These are phyloP conservation scores for Carex kokanica DNA, from an alignment of 176 grass and related monocot genomes.

Conservation along the genomic window DNA sequence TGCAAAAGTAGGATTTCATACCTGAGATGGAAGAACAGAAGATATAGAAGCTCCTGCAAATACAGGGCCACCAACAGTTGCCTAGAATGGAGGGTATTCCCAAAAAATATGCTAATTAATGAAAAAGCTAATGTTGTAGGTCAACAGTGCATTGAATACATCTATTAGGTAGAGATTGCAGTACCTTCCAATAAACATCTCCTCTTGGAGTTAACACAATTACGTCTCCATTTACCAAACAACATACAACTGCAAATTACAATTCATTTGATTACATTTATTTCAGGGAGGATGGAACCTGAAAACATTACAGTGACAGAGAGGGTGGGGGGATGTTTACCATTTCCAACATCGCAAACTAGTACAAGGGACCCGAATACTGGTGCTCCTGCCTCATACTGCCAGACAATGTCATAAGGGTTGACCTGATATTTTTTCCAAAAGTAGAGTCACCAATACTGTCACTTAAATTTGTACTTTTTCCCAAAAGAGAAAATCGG, in stretches of 20 bases:
- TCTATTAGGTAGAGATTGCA: neutral
- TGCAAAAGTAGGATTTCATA: constrained; percentile 29
- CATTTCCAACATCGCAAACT: constrained; percentile 57
- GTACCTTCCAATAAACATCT: constrained; percentile 79
- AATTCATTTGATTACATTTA: constrained; percentile 20
- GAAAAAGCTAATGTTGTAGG: neutral
- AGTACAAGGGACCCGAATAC: constrained; percentile 71
- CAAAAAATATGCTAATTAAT: constrained; percentile 9
- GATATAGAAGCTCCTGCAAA: constrained; percentile 85
- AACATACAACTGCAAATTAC: constrained; percentile 72
- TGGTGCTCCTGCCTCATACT: constrained; percentile 55
- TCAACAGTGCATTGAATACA: neutral
- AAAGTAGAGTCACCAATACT: constrained; percentile 13
- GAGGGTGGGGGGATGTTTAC: constrained; percentile 21
- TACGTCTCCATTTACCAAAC: constrained; percentile 79
- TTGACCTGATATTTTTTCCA: constrained; percentile 41
- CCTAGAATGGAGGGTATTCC: constrained; percentile 38
- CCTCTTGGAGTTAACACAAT: constrained; percentile 56
- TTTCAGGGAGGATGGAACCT: neutral
- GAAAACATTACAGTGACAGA: neutral
- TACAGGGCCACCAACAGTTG: constrained; percentile 76
- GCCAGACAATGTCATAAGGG: constrained; percentile 53
- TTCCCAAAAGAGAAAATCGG: neutral
- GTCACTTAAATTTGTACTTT: constrained; percentile 16
- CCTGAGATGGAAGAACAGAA: constrained; percentile 57